These are phyloP conservation scores for Schizothecium vesticola DNA, from an alignment of 495 filamentous ascomycete species.

Conservation along the genomic window DNA sequence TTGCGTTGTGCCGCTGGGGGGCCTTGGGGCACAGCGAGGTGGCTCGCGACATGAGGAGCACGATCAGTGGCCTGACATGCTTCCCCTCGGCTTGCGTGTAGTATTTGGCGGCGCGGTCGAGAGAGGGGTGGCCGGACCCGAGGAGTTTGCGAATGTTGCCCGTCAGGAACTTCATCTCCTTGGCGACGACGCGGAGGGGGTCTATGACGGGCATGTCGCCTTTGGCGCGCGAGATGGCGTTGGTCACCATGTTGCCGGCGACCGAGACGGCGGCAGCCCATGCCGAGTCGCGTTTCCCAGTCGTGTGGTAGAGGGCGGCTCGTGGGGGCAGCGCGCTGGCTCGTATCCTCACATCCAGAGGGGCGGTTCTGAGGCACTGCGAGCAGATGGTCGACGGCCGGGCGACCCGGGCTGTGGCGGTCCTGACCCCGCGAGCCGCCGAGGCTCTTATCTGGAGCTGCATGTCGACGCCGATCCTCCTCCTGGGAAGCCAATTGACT, in stretches of 20 bases:
- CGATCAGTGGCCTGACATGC: constrained; percentile 88
- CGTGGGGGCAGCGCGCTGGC: constrained; percentile 2
- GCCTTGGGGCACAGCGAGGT: constrained; percentile 72
- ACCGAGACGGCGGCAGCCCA: constrained; percentile 64
- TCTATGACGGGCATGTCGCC: constrained; percentile 59
- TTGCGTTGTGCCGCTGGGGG: constrained; percentile 34
- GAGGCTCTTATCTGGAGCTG: constrained; percentile 38
- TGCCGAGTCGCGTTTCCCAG: constrained; percentile 35
- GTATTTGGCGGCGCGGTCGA: constrained; percentile 95
- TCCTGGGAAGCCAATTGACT: constrained; percentile 26
- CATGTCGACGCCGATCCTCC: constrained; percentile 28
- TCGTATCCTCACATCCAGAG: constrained; percentile 29
- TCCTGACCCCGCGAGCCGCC: constrained; percentile 28
- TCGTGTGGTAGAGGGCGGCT: constrained; percentile 35
- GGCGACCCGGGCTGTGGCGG: constrained; percentile 11
- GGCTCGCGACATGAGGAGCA: constrained; percentile 92
- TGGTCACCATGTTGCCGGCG: constrained; percentile 69
- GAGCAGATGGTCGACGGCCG: constrained; percentile 25
- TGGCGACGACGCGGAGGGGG: constrained; percentile 75
- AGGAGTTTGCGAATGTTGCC: constrained; percentile 83
- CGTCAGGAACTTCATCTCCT: constrained; percentile 90
- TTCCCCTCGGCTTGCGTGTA: constrained; percentile 97
- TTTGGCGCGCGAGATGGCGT: constrained; percentile 55
- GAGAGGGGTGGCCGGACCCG: constrained; percentile 84
- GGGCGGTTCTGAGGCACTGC: constrained; percentile 31